Evolutionary conservation across 257 asterid species (phyloP).

Genomic region (Cruciata laevipes): DNA sequence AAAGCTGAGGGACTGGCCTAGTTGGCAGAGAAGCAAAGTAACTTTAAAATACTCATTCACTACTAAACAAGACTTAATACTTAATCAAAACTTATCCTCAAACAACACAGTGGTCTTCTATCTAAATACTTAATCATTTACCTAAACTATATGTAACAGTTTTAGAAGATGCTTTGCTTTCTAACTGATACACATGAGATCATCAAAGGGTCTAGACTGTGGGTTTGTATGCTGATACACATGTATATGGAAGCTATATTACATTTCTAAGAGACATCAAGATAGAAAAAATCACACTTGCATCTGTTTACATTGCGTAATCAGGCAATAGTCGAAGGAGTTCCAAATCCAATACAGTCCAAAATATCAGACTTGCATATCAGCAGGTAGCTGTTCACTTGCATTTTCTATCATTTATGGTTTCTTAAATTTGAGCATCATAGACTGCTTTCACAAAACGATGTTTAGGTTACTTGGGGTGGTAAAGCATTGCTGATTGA

Average conservation of each 20-base stretch:
- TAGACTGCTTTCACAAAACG: too few relatives aligned
- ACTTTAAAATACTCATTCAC: background rate
- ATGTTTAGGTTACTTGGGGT: too few relatives aligned
- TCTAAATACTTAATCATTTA: background rate
- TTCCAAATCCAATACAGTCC: background rate
- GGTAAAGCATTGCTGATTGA: too few relatives aligned
- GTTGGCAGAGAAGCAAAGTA: background rate
- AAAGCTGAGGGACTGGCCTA: background rate
- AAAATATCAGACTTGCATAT: background rate
- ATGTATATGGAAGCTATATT: background rate
- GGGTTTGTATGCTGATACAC: background rate
- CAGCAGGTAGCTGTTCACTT: background rate
- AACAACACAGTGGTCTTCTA: background rate
- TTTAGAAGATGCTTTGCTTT: background rate
- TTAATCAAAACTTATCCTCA: background rate
- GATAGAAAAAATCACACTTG: background rate
- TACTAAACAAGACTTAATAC: background rate
- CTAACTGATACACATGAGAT: background rate
- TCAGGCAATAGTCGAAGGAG: background rate
- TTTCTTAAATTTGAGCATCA: background rate
- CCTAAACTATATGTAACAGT: background rate
- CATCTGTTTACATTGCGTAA: background rate
- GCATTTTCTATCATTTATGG: background rate
- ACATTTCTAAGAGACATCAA: background rate
- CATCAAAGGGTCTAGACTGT: background rate